Percentiles rank a stretch among this genome's conserved stretches.
Conservation (phyloP, 768 basidiomycete genomes). For the Royoungia palumana region DNA sequence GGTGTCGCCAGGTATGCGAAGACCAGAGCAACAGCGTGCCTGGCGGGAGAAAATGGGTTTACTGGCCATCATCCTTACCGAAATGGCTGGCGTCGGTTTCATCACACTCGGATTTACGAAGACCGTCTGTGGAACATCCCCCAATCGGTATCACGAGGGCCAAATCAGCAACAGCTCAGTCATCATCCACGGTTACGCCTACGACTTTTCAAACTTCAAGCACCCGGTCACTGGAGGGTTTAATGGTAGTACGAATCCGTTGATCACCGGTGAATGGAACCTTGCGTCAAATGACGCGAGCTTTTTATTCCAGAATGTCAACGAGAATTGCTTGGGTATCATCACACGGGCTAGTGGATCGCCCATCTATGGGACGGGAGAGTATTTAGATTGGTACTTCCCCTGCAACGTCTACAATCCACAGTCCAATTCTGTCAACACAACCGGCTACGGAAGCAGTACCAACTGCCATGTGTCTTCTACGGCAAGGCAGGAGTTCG, state of each 20-base stretch:
- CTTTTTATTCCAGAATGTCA: constrained; percentile 93
- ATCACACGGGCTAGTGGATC: constrained; percentile 71
- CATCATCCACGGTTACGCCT: constrained; percentile 92
- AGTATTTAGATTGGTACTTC: constrained; percentile 88
- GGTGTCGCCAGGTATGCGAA: constrained; percentile 64
- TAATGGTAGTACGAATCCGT: constrained; percentile 78
- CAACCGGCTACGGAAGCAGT: constrained; percentile 59
- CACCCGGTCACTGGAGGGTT: constrained; percentile 75
- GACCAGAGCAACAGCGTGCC: constrained; percentile 90
- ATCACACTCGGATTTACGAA: constrained; percentile 98
- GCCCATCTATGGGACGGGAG: constrained; percentile 61
- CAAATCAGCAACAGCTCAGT: constrained; percentile 74
- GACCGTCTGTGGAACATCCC: constrained; percentile 84
- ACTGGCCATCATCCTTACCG: constrained; percentile 66
- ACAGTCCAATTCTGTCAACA: constrained; percentile 68
- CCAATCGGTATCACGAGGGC: constrained; percentile 79
- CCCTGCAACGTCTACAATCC: constrained; percentile 86
- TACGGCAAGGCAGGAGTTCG: constrained; percentile 51
- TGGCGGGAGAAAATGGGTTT: constrained; percentile 99
- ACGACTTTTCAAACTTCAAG: constrained; percentile 83
- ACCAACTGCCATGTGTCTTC: constrained; percentile 72
- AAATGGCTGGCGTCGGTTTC: constrained; percentile 97
- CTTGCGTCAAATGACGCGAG: constrained; percentile 87
- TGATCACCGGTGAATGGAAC: constrained; percentile 71
- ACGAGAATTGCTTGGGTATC: constrained; percentile 74